Base-by-base conservation (phyloP, 768 basidiomycete genomes). In the Lentinula raphanica region DNA sequence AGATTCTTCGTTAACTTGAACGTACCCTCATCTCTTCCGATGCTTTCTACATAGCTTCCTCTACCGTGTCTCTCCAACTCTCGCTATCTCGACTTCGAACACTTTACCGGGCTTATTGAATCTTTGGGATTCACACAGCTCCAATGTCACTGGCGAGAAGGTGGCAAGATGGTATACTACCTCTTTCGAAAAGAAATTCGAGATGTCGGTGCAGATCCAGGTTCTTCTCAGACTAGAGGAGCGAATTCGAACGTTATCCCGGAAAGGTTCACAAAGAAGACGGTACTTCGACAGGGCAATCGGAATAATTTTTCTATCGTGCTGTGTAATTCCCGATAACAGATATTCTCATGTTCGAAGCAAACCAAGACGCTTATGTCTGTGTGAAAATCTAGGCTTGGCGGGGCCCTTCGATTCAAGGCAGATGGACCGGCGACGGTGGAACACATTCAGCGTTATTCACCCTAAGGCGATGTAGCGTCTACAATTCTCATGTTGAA, bases 81-180 rank as follows among this genome's bases (percentile, higher is more conserved):
- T 3, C 83, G 94, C 13, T 95, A 94, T 68, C 71, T 92, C 61
- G 82, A 86, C 9, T 75, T 81, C 17, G 78, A 81, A 19, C 80
- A 79, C 45, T 76, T 94, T 6, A 70, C 70, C 23, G 67, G 67
- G 2, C 71, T 92, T 42, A 86, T 92, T 86, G 58, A 66, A 0
- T 64, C 71, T 5, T 67, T 92, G 5, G 91, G 91, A 0, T 94
- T 94, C 66, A 65, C 62, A 0, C 73, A 84, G 65, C 66, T 88
- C 21, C 77, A 80, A 56, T 77, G 76, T 45, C 77, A 79, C 60
- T 90, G 86, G 85, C 84, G 78, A 64, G 66, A 71, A 23, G 83
- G 83, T 13, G 88, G 92, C 4, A 96, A 92, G 71, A 94, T 96
- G 81, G 86, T 78, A 3, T 97, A 96, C 68, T 91, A 88, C 85